Conservation (phyloP, 2,329 filamentous ascomycete species). For the Pseudofabraea citricarpa region DNA sequence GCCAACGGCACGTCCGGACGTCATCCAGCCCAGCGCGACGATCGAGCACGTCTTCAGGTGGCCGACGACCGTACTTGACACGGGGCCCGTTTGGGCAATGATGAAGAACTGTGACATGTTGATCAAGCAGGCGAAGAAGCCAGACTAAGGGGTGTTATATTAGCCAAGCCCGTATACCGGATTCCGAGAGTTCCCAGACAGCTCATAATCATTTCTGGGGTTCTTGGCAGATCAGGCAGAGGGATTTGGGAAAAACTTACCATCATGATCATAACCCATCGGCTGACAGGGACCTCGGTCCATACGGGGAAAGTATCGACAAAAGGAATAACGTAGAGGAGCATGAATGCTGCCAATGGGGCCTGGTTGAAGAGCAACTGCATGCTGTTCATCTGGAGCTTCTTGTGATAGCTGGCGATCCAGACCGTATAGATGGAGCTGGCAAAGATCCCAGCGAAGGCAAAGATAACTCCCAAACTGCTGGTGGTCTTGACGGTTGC, state of each 20-base stretch:
- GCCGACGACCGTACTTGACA: constrained; percentile 61
- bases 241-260: no score
- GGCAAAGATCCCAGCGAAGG: constrained; percentile 58
- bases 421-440: constrained; percentile 66
- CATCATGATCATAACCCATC: constrained; percentile 55
- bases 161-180: no score
- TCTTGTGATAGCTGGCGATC: constrained; percentile 62
- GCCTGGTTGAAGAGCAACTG: constrained; percentile 67
- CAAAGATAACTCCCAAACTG: constrained; percentile 57
- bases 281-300: constrained; percentile 42
- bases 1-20: constrained; percentile 48
- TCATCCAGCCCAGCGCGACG: constrained; percentile 57
- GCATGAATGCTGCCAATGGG: constrained; percentile 54
- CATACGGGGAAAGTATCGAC: constrained; percentile 58
- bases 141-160: constrained; percentile 42
- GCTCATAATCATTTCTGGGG: no score
- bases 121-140: constrained; percentile 58
- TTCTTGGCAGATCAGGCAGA: no score
- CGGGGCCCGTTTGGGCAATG: constrained; percentile 55
- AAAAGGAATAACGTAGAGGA: constrained; percentile 63
- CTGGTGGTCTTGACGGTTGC: constrained; percentile 50
- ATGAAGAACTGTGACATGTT: constrained; percentile 63
- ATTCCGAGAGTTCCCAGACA: no score
- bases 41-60: constrained; percentile 63
- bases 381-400: constrained; percentile 62